Base-by-base conservation (phyloP, 331 rosid species). In the Rosa hybrid region DNA sequence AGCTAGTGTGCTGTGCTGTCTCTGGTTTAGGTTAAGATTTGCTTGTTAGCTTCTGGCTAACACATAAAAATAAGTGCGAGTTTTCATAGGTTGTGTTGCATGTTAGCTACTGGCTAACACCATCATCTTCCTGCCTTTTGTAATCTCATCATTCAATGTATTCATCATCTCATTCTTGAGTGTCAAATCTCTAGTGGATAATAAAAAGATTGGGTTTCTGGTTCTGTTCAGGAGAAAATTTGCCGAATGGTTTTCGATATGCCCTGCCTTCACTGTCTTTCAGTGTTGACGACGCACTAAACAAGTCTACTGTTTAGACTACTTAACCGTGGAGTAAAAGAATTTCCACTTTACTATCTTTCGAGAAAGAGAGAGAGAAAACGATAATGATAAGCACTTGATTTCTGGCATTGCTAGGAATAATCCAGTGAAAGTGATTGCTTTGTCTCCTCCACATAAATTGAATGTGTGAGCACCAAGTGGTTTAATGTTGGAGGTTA, bases 31-130 rank as follows among this genome's bases (percentile, higher is more conserved):
- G 38, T 76, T 14, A 60, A 45, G 27, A 67, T 67, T 25, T 59
- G 16, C 23, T 75, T 75, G 69, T 75, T 56, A 74, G 78, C 78
- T 42, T 14, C 56, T 75, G 23, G 78, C 78, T 75, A 56, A 56
- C 68, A n/a, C 68, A 7, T 3, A 51, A 75, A 75, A 54, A 74
- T 74, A 74, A 53, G 50, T 30, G 8, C 34, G 17, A 34, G 12
- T 69, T 42, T 69, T n/a, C 14, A 17, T 46, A 20, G 71, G 60
- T 74, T 54, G 71, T 20, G 69, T 12, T 25, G 68, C 56, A 14
- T 80, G 84, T 80, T 76, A 71, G 78, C 79, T 76, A n/a, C 81
- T 80, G 38, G 87, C 72, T 76, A 67, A 70, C 78, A 72, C 53
- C 72, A 12, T 74, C 60, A 51, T 75, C 69, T 12, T 4, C 34